Evolutionary conservation across 768 basidiomycete genomes (phyloP).

Genomic region (Leccinellum rugosiceps): DNA sequence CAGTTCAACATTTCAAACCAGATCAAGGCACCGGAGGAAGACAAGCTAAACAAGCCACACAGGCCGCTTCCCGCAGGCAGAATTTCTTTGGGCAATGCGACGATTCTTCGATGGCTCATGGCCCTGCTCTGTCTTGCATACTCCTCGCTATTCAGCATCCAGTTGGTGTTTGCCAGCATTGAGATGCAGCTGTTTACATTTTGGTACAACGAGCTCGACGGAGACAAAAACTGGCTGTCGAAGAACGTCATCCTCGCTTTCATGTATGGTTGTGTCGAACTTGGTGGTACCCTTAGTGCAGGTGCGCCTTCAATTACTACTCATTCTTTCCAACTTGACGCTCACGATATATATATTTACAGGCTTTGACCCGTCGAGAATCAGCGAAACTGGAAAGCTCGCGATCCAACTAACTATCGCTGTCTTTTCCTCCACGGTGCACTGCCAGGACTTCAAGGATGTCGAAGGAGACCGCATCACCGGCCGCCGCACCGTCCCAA

Average conservation of each 20-base stretch:
- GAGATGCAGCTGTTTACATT: conserved; percentile 31
- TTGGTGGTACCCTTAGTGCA: conserved; percentile 38
- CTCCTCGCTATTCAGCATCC: conserved; percentile 32
- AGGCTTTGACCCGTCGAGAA: conserved; percentile 22
- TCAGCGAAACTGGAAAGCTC: conserved; percentile 29
- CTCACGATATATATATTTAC: neutral
- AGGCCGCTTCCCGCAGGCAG: conserved; percentile 45
- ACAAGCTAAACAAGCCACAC: conserved; percentile 42
- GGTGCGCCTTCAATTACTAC: conserved; percentile 19
- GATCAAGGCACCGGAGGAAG: conserved; percentile 39
- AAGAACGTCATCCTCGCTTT: conserved; percentile 39
- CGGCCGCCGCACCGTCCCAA: conserved; percentile 42
- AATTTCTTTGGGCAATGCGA: conserved; percentile 35
- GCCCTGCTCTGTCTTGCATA: conserved; percentile 34
- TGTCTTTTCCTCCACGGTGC: conserved; percentile 45
- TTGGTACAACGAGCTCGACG: conserved; percentile 39
- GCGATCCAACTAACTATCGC: conserved; percentile 36
- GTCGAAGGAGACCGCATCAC: conserved; percentile 39
- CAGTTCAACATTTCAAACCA: conserved; percentile 47
- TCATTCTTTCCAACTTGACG: neutral
- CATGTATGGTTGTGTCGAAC: conserved; percentile 36
- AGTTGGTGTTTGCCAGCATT: conserved; percentile 33
- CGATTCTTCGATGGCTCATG: conserved; percentile 35
- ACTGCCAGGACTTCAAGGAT: conserved; percentile 49
- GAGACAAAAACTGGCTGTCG: conserved; percentile 37